phyloP scores from a whole-genome alignment of 106 monocot species.

The Posidonia australis region DNA sequence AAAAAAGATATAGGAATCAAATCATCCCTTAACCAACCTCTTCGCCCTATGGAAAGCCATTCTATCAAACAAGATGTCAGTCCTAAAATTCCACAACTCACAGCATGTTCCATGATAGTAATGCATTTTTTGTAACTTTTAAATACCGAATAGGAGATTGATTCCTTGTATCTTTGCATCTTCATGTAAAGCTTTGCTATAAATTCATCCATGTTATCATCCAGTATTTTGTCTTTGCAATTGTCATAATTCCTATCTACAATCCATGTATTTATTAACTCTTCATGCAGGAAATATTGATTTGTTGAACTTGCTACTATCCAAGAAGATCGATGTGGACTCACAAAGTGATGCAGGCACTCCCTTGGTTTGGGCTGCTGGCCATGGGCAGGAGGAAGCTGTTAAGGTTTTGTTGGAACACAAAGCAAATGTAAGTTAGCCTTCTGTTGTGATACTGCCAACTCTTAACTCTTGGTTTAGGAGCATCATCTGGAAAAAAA shows the following conservation, averaged over 20 bases:
- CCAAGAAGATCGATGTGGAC: conserved; percentile 60
- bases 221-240: no score
- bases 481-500: not conserved
- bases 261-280: not conserved
- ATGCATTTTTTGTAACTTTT: no score
- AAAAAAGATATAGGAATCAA: no score
- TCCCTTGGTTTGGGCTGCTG: conserved; percentile 92
- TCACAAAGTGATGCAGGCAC: conserved; percentile 95
- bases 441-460: not conserved
- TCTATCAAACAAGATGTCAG: no score
- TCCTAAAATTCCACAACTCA: no score
- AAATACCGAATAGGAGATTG: no score
- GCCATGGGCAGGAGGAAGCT: conserved; percentile 67
- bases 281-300: conserved; percentile 66
- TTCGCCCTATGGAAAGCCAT: not conserved
- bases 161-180: no score
- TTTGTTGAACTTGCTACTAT: conserved; percentile 55
- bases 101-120: no score
- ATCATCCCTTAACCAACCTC: no score
- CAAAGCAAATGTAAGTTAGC: conserved; percentile 58
- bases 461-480: not conserved
- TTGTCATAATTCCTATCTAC: no score
- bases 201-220: no score
- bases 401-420: conserved; percentile 66
- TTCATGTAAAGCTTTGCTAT: no score